Percentiles rank a stretch among this genome's conserved stretches.
phyloP scores from a whole-genome alignment of 768 basidiomycete genomes.

The Kwoniella dendrophila region DNA sequence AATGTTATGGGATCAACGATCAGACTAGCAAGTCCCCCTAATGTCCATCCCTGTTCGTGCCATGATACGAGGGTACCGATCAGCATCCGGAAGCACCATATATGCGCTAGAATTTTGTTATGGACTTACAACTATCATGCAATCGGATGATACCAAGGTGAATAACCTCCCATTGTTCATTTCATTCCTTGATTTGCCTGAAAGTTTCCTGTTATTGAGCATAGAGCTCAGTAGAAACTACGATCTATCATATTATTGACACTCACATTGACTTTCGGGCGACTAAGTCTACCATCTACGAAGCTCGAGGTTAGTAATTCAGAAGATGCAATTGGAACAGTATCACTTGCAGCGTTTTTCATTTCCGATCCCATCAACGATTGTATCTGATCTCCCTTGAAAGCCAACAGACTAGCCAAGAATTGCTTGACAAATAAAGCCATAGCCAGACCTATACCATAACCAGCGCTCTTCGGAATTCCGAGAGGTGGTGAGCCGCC shows the following conservation, averaged over 20 bases:
- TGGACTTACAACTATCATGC: conserved; percentile 2
- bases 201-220: conserved; percentile 61
- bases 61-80: conserved; percentile 41
- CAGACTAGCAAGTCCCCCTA: conserved; percentile 1
- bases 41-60: background rate
- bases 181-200: conserved; percentile 64
- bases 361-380: conserved; percentile 8
- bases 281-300: conserved; percentile 56
- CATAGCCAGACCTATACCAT: conserved; percentile 59
- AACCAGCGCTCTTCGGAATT: conserved; percentile 61
- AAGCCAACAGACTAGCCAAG: background rate
- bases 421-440: conserved; percentile 6
- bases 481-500: conserved; percentile 10
- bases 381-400: conserved; percentile 3
- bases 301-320: background rate
- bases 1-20: conserved; percentile 62
- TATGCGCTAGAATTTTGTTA: background rate
- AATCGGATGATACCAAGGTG: conserved; percentile 64
- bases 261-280: conserved; percentile 57
- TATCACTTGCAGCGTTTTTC: conserved; percentile 9
- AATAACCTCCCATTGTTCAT: conserved; percentile 70
- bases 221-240: conserved; percentile 2
- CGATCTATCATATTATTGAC: background rate
- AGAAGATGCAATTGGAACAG: background rate
- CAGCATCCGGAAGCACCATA: conserved; percentile 50